Conservation (phyloP, 1,139 yeast genomes). For the Nadsonia commutata region DNA sequence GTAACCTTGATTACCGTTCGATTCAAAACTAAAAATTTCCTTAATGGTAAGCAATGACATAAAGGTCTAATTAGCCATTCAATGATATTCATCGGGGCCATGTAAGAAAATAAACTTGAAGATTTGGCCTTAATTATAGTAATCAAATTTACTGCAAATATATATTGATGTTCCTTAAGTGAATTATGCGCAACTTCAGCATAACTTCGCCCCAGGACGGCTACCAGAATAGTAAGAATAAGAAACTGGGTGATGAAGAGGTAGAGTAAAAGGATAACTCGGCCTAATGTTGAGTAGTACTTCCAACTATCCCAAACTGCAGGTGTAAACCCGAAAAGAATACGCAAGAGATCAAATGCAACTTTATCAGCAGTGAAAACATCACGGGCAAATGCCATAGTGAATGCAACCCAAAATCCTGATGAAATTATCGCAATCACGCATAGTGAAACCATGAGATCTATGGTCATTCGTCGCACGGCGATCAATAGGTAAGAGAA, state of each 20-base stretch:
- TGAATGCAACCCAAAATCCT: slow-evolving; percentile 44
- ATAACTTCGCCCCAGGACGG: slow-evolving; percentile 32
- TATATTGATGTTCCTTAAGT: slow-evolving; percentile 25
- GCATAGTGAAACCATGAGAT: slow-evolving; percentile 37
- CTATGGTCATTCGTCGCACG: slow-evolving; percentile 40
- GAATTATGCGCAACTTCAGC: slow-evolving; percentile 24
- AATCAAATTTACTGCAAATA: slow-evolving; percentile 26
- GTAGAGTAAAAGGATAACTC: slow-evolving; percentile 36
- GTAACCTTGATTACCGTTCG: slow-evolving; percentile 24
- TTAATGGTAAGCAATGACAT: slow-evolving; percentile 20
- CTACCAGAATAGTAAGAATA: slow-evolving; percentile 43
- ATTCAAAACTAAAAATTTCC: slow-evolving; percentile 21
- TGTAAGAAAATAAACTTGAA: slow-evolving; percentile 24
- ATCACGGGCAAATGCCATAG: slow-evolving; percentile 34
- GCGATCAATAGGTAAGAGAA: slow-evolving; percentile 40
- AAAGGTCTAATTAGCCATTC: slow-evolving; percentile 24
- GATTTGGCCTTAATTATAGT: slow-evolving; percentile 28
- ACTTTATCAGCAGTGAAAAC: slow-evolving; percentile 34
- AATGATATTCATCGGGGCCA: slow-evolving; percentile 25
- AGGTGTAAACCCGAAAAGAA: slow-evolving; percentile 49
- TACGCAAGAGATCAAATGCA: slow-evolving; percentile 40
- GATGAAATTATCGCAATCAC: slow-evolving; percentile 38
- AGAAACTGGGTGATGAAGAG: slow-evolving; percentile 44
- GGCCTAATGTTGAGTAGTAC: slow-evolving; percentile 36
- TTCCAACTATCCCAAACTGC: slow-evolving; percentile 52